Conservation (phyloP, 106 monocot genomes). For the Dioscorea dumetorum region DNA sequence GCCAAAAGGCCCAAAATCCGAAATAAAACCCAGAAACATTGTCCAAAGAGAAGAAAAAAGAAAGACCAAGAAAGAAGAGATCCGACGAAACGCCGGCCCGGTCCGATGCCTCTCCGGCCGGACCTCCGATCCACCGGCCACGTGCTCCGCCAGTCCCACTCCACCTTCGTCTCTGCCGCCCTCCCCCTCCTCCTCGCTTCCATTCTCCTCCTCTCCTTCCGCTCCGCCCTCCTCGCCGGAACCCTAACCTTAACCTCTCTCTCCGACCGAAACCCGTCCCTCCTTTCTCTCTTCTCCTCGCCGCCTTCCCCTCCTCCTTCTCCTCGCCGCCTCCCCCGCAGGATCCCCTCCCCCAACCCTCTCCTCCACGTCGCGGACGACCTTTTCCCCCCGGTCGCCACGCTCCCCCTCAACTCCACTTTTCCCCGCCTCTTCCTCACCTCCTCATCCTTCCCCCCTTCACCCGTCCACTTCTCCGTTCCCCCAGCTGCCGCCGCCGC, state of each 20-base stretch:
- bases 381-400: conserved; percentile 2
- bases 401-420: not conserved
- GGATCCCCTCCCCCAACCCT: not conserved
- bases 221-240: conserved; percentile 44
- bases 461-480: conserved; percentile 4
- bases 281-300: conserved; percentile 47
- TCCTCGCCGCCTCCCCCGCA: not conserved
- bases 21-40: not conserved
- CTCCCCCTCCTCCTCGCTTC: conserved; percentile 41
- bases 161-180: conserved; percentile 24
- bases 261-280: conserved; percentile 36
- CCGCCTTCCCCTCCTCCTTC: conserved; percentile 27
- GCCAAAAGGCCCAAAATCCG: no score
- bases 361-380: conserved; percentile 8
- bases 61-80: not conserved
- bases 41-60: not conserved
- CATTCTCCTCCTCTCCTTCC: conserved; percentile 59
- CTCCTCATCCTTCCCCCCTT: not conserved
- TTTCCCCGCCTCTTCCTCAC: conserved; percentile 3
- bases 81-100: not conserved
- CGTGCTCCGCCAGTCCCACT: conserved; percentile 29
- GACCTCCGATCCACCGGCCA: not conserved
- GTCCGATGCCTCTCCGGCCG: not conserved
- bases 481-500: not conserved
- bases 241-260: conserved; percentile 38